Base-by-base conservation (phyloP, 139 green algal species). In the Chlorella ohadii region DNA sequence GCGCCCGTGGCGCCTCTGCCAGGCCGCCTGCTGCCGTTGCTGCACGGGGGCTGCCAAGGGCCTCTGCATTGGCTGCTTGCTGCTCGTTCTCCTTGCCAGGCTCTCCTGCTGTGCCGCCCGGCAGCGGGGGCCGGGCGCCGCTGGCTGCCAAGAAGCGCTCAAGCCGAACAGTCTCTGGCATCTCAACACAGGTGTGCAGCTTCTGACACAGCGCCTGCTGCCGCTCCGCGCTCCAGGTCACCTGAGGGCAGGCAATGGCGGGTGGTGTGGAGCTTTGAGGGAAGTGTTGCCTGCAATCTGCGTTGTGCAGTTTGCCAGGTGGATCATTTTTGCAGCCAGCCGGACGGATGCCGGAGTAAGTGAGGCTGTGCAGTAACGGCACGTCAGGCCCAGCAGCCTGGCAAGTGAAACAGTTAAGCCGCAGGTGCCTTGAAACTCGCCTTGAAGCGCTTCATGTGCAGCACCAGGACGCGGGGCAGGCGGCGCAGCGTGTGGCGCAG, bases 401-500 rank as follows among this genome's bases (percentile, higher is more conserved):
- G n/a, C n/a, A n/a, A n/a, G n/a, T n/a, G n/a, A n/a, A n/a, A n/a
- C n/a, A n/a, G n/a, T n/a, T n/a, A n/a, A n/a, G n/a, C n/a, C n/a
- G n/a, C n/a, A n/a, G n/a, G n/a, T n/a, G n/a, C n/a, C n/a, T n/a
- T n/a, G n/a, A n/a, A n/a, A 20, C 72, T 16, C 70, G 85, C 84
- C 61, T 87, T 66, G 86, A 96, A 96, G 47, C 93, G 87, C 84
- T 96, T 96, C 41, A 96, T 72, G 87, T 96, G 93, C 68, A 96
- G 87, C n/a, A 86, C 91, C 79, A 96, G 83, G 39, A 95, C 83
- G 1, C 88, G 87, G 5, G 93, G 93, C 82, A 95, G 87, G 78
- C 91, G 87, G 41, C 66, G 80, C 25, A 96, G 44, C 51, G 66
- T 44, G 83, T 93, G 89, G 11, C 72, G 71, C 59, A 93, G 67